Evolutionary conservation across 2,329 filamentous ascomycete species (phyloP).

Genomic region (Helminthosporium solani): DNA sequence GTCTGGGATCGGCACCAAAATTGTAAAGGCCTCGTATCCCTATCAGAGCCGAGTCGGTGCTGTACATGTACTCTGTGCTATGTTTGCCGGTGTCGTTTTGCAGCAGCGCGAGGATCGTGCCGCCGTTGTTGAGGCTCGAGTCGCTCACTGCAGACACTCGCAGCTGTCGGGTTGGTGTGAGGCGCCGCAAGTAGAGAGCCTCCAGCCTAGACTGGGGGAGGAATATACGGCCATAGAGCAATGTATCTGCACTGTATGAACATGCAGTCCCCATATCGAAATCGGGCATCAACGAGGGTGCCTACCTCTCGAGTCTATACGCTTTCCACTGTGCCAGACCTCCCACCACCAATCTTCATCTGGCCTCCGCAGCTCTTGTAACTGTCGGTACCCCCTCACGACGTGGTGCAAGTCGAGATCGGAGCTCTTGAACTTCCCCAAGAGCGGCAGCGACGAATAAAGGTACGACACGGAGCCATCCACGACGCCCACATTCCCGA

Average conservation of each 20-base stretch:
- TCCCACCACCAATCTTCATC: conserved; percentile 56
- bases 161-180: conserved; percentile 76
- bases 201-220: conserved; percentile 83
- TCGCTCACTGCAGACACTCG: conserved; percentile 78
- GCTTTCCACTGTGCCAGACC: conserved; percentile 53
- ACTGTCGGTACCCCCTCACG: conserved; percentile 77
- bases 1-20: conserved; percentile 72
- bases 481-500: conserved; percentile 85
- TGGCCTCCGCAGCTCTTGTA: conserved; percentile 63
- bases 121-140: conserved; percentile 69
- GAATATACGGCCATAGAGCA: conserved; percentile 77
- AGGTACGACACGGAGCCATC: conserved; percentile 97
- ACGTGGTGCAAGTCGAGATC: conserved; percentile 74
- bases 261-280: conserved; percentile 6
- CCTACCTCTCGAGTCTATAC: conserved; percentile 54
- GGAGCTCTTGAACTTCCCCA: conserved; percentile 67
- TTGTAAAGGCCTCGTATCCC: conserved; percentile 91
- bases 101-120: conserved; percentile 69
- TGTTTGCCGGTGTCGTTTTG: conserved; percentile 87
- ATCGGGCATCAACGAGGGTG: conserved; percentile 20
- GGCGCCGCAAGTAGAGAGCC: conserved; percentile 75
- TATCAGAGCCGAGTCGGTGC: conserved; percentile 85
- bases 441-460: conserved; percentile 82
- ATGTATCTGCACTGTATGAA: conserved; percentile 49
- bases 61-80: conserved; percentile 85